phyloP scores from a whole-genome alignment of 129 eudicot species.

The Helianthus tuberosus region DNA sequence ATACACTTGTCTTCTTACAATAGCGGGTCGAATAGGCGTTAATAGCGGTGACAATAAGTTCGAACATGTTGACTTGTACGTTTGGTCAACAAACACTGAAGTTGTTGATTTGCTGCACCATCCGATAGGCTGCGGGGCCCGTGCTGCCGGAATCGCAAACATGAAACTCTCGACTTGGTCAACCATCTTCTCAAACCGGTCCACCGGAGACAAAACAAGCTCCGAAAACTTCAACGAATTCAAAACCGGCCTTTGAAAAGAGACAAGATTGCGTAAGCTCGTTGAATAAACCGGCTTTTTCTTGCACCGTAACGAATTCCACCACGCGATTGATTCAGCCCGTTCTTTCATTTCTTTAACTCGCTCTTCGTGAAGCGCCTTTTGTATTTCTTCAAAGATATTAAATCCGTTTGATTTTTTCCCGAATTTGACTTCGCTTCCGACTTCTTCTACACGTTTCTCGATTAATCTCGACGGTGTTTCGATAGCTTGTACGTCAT shows the following conservation, averaged over 20 bases:
- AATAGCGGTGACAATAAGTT: conserved; percentile 68
- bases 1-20: conserved; percentile 92
- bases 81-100: conserved; percentile 54
- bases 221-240: conserved; percentile 56
- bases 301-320: conserved; percentile 87
- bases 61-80: conserved; percentile 55
- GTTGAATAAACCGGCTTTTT: conserved; percentile 77
- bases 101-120: conserved; percentile 84
- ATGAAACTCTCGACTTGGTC: conserved; percentile 90
- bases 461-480: conserved; percentile 77
- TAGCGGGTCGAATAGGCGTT: conserved; percentile 89
- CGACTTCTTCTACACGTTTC: conserved; percentile 40
- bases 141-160: conserved; percentile 98
- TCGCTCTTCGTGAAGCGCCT: conserved; percentile 78
- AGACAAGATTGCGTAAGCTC: conserved; percentile 59
- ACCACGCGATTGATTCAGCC: conserved; percentile 83
- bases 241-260: conserved; percentile 47
- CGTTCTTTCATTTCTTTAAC: conserved; percentile 71
- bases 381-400: conserved; percentile 86
- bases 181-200: conserved; percentile 67
- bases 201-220: conserved; percentile 77
- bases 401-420: conserved; percentile 54
- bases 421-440: conserved; percentile 28
- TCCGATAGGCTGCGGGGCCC: conserved; percentile 83
- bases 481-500: conserved; percentile 76